Evolutionary conservation across 129 eudicot genomes (phyloP), one percentile per base, ranked within the genome.

Genomic region (Flaveria linearis): DNA sequence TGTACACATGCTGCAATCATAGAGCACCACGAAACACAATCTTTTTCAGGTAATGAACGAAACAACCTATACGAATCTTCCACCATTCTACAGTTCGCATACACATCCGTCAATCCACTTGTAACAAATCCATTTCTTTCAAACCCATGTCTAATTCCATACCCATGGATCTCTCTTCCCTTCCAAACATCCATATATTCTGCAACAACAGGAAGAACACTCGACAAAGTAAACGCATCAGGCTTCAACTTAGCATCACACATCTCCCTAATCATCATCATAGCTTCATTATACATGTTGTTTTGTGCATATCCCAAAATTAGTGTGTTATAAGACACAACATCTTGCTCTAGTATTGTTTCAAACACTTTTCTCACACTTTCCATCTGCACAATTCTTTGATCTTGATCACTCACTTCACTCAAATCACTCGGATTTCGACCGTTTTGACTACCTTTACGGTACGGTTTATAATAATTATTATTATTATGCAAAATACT

Each of bases 121-220:
- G 83, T 86, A 42, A 92, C 77, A 68, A 73, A 92, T 64, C 82
- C 79, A 68, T 88, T 87, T 50, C 57, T 63, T 45, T 86, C 90
- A 67, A 84, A 81, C 45, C 90, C 86, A 22, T 79, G 88, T 23
- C 96, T 86, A 46, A 83, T 77, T 16, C 82, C 89, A 78, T 90
- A 88, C 41, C 96, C 94, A 82, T 92, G 98, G 17, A 90, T 88
- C 82, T 92, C 98, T 69, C 85, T 89, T 41, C 98, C 98, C 72
- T 81, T 89, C 69, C 55, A 55, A 9, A 84, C 74, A 83, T 92
- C 88, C 50, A 85, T 86, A 73, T 82, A 50, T 45, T 81, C 80
- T 5, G 91, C 66, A 83, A 90, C 82, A 63, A 92, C 7, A 0
- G 94, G 96, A 82, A 92, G 92, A 9, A 90, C 58, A 52, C 76